phyloP scores from a whole-genome alignment of 257 asterid genomes.

The Primulina eburnea region DNA sequence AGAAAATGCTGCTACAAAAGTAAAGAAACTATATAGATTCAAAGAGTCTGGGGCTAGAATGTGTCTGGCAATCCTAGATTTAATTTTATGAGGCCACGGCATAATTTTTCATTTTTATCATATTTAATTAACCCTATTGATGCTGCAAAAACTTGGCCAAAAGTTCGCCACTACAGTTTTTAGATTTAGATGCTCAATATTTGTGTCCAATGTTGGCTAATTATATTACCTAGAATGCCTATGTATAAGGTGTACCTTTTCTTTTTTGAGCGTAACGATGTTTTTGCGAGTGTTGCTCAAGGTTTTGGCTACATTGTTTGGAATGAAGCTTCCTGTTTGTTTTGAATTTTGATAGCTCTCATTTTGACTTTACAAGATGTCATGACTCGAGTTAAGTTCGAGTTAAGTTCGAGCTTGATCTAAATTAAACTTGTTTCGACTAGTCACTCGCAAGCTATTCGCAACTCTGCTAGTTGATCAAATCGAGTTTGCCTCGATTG shows the following conservation, averaged over 20 bases:
- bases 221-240: neutral
- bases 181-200: too few relatives aligned
- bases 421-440: too few relatives aligned
- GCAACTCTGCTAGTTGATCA: too few relatives aligned
- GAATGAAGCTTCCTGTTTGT: too few relatives aligned
- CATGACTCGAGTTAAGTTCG: too few relatives aligned
- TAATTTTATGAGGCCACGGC: neutral
- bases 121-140: neutral
- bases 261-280: neutral
- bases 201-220: too few relatives aligned
- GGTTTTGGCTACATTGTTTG: neutral
- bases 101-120: too few relatives aligned
- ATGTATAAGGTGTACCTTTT: neutral
- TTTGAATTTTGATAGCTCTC: too few relatives aligned
- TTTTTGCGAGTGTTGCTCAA: neutral
- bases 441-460: too few relatives aligned
- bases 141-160: neutral
- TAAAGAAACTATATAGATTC: neutral
- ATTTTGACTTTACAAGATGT: too few relatives aligned
- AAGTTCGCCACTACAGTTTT: neutral
- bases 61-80: neutral
- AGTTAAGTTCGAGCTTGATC: too few relatives aligned
- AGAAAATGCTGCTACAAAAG: neutral
- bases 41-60: neutral
- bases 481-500: too few relatives aligned